Conservation (phyloP, 169 alveolate species). For the Plasmodium inui region DNA sequence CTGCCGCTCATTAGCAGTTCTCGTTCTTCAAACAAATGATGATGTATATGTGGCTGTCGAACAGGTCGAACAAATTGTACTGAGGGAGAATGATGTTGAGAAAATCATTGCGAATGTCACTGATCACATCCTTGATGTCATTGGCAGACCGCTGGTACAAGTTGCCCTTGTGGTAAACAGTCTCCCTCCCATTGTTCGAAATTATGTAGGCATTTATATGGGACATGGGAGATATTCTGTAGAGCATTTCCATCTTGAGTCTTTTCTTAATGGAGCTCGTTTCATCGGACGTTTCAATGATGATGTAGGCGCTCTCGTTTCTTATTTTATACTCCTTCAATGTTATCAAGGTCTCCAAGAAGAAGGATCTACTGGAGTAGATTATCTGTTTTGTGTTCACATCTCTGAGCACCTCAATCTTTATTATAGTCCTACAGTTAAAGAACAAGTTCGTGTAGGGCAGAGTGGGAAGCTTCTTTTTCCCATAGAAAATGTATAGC, state of each 20-base stretch:
- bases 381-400: slow-evolving; percentile 51
- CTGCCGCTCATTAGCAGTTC: slow-evolving; percentile 5
- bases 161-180: slow-evolving; percentile 68
- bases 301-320: slow-evolving; percentile 55
- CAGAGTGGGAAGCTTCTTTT: slow-evolving; percentile 25
- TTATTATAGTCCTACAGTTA: slow-evolving; percentile 62
- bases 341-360: slow-evolving; percentile 61
- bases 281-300: slow-evolving; percentile 64
- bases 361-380: slow-evolving; percentile 64
- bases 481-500: slow-evolving; percentile 51
- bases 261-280: slow-evolving; percentile 49
- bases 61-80: slow-evolving; percentile 40
- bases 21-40: slow-evolving; percentile 60
- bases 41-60: slow-evolving; percentile 50
- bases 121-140: slow-evolving; percentile 54
- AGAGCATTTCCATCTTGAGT: slow-evolving; percentile 62
- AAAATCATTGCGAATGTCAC: slow-evolving; percentile 62
- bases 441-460: slow-evolving; percentile 47
- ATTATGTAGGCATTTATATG: slow-evolving; percentile 62
- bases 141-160: slow-evolving; percentile 63
- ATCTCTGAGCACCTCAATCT: slow-evolving; percentile 65
- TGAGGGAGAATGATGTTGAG: slow-evolving; percentile 58
- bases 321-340: slow-evolving; percentile 57
- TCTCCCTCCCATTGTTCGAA: slow-evolving; percentile 54
- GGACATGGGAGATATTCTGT: slow-evolving; percentile 58